phyloP scores from a whole-genome alignment of 805 yeast species.

The Candida sonorensis region DNA sequence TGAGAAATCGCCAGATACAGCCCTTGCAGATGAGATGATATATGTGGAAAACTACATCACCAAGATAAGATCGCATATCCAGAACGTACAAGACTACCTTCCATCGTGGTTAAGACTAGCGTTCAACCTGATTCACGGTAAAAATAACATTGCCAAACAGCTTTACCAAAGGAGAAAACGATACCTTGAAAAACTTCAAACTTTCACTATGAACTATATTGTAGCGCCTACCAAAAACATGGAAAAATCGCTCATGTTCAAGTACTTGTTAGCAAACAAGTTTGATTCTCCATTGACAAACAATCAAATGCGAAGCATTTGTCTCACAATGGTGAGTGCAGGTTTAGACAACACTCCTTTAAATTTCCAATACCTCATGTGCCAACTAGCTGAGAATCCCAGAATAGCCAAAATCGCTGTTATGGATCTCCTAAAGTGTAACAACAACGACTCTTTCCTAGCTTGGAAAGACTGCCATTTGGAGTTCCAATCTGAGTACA shows the following conservation, averaged over 20 bases:
- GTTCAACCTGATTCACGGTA: slow-evolving; percentile 8
- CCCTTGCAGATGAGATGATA: slow-evolving; percentile 45
- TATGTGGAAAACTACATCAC: slow-evolving; percentile 51
- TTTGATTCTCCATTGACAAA: slow-evolving; percentile 17
- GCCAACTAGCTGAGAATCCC: slow-evolving; percentile 43
- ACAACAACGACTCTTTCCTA: slow-evolving; percentile 18
- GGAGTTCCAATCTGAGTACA: slow-evolving; percentile 36
- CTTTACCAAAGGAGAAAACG: slow-evolving; percentile 38
- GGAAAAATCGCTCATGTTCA: slow-evolving; percentile 20
- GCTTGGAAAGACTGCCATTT: slow-evolving; percentile 21
- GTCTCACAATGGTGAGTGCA: slow-evolving; percentile 73
- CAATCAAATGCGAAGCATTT: slow-evolving; percentile 49
- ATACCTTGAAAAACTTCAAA: slow-evolving; percentile 37
- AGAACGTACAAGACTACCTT: slow-evolving; percentile 49
- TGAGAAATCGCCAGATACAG: slow-evolving; percentile 29
- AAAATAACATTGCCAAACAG: slow-evolving; percentile 15
- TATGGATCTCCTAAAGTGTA: slow-evolving; percentile 29
- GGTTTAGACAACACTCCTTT: slow-evolving; percentile 70
- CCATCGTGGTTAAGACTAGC: slow-evolving; percentile 33
- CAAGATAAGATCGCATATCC: slow-evolving; percentile 48
- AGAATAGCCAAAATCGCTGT: slow-evolving; percentile 39
- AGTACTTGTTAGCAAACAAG: slow-evolving; percentile 16
- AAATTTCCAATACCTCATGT: slow-evolving; percentile 53
- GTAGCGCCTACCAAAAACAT: slow-evolving; percentile 4
- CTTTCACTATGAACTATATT: slow-evolving; percentile 20